A percentile compares a stretch with the other conserved stretches of the same genome.
phyloP scores from a whole-genome alignment of 179 eudicot genomes.

The Amaranthus tricolor region DNA sequence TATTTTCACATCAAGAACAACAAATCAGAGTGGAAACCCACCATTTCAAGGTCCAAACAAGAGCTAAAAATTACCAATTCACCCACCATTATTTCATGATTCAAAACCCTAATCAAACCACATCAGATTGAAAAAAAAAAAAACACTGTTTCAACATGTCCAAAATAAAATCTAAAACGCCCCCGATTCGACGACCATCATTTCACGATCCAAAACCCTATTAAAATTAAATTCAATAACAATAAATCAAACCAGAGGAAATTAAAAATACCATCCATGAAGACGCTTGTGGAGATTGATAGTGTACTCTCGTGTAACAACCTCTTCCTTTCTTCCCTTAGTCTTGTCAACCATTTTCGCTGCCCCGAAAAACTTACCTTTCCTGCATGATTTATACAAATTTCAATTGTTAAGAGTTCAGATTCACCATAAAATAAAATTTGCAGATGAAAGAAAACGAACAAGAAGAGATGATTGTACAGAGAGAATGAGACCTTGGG shows the following conservation, averaged over 20 bases:
- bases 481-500: background rate
- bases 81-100: no score
- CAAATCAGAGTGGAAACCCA: no score
- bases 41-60: no score
- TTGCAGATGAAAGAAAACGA: background rate
- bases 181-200: background rate
- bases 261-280: conserved; percentile 53
- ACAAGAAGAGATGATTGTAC: background rate
- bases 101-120: no score
- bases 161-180: background rate
- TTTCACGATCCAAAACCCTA: background rate
- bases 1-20: no score
- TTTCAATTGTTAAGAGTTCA: background rate
- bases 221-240: background rate
- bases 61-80: no score
- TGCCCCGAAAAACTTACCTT: background rate
- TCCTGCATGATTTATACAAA: conserved; percentile 2
- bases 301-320: conserved; percentile 72
- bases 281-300: conserved; percentile 74
- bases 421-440: conserved; percentile 5
- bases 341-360: conserved; percentile 43
- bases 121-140: background rate
- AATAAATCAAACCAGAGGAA: background rate
- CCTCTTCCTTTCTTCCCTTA: conserved; percentile 71
- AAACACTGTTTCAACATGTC: background rate